Conservation (phyloP, 2,329 filamentous ascomycete genomes). For the Kalaharituber pfeilii region DNA sequence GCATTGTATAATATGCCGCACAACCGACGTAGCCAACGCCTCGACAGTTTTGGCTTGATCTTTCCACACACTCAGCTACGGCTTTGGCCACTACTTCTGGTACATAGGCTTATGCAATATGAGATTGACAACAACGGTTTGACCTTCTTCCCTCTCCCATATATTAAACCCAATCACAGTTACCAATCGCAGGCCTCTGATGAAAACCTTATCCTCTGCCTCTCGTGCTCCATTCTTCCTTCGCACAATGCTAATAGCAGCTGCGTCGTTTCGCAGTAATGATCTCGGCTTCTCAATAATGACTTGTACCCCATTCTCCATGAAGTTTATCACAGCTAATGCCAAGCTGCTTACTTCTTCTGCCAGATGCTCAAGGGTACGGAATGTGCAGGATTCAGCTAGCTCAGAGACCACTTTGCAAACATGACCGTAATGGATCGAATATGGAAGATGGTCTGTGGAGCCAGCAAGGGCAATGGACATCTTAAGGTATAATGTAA, state of each 20-base stretch:
- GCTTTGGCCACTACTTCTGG: slow-evolving; percentile 14
- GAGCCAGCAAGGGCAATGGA: slow-evolving; percentile 22
- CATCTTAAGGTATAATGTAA: slow-evolving; percentile 21
- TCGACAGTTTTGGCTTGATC: slow-evolving; percentile 35
- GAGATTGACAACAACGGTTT: slow-evolving; percentile 30
- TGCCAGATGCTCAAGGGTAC: slow-evolving; percentile 20
- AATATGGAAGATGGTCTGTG: slow-evolving; percentile 22
- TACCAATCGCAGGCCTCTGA: slow-evolving; percentile 20
- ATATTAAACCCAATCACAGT: slow-evolving; percentile 36
- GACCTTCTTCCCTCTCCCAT: slow-evolving; percentile 36
- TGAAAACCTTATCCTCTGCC: slow-evolving; percentile 19
- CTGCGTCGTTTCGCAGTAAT: slow-evolving; percentile 20
- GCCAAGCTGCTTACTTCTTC: slow-evolving; percentile 17
- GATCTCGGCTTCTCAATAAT: slow-evolving; percentile 20
- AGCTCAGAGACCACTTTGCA: slow-evolving; percentile 18
- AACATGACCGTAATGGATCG: slow-evolving; percentile 22
- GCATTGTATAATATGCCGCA: slow-evolving; percentile 31
- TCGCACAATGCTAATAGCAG: slow-evolving; percentile 19
- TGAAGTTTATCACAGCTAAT: slow-evolving; percentile 16
- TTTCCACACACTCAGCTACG: slow-evolving; percentile 28
- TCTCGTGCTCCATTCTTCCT: slow-evolving; percentile 10
- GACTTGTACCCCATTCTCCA: slow-evolving; percentile 20
- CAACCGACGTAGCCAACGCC: slow-evolving; percentile 34
- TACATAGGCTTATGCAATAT: slow-evolving; percentile 16
- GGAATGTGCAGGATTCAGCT: slow-evolving; percentile 16